phyloP scores from a whole-genome alignment of 2,329 filamentous ascomycete genomes.

The Alternaria novae-zelandiae region DNA sequence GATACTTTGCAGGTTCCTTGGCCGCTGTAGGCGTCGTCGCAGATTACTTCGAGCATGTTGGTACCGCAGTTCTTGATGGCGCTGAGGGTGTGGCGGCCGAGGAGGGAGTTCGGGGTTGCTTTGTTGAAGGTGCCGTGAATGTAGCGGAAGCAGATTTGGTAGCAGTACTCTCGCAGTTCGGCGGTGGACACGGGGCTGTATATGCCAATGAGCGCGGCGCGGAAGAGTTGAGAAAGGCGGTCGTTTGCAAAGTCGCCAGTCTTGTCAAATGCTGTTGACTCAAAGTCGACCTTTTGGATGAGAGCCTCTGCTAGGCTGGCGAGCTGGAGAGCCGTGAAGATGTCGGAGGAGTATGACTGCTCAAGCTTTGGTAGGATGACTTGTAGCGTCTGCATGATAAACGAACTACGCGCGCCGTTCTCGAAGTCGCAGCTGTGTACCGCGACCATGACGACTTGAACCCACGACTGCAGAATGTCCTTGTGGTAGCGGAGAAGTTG shows the following conservation, averaged over 20 bases:
- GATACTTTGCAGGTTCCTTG: slow-evolving; percentile 83
- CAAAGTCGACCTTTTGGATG: slow-evolving; percentile 72
- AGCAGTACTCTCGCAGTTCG: slow-evolving; percentile 81
- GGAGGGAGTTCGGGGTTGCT: slow-evolving; percentile 44
- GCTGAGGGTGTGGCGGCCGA: slow-evolving; percentile 62
- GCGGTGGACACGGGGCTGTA: slow-evolving; percentile 74
- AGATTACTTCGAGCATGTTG: slow-evolving; percentile 81
- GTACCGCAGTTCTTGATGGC: slow-evolving; percentile 82
- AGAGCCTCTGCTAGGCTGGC: slow-evolving; percentile 77
- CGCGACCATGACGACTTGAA: slow-evolving; percentile 82
- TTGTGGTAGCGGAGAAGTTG: slow-evolving; percentile 64
- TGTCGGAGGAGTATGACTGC: slow-evolving; percentile 71
- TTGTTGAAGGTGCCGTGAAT: slow-evolving; percentile 69
- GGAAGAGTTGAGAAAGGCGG: slow-evolving; percentile 89
- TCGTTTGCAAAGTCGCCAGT: slow-evolving; percentile 79
- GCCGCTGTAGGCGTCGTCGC: slow-evolving; percentile 90
- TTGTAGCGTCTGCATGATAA: slow-evolving; percentile 86
- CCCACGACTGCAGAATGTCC: slow-evolving; percentile 80
- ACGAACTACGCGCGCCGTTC: slow-evolving; percentile 71
- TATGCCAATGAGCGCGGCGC: slow-evolving; percentile 81
- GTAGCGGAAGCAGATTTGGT: slow-evolving; percentile 89
- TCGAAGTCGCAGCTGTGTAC: slow-evolving; percentile 83
- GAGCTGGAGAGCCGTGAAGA: slow-evolving; percentile 75
- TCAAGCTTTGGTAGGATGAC: slow-evolving; percentile 89
- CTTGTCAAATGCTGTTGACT: slow-evolving; percentile 52